Evolutionary conservation across 352 stramenopile species (phyloP), one percentile per base, ranked within the genome.

Genomic region (Phytophthora chlamydospora): DNA sequence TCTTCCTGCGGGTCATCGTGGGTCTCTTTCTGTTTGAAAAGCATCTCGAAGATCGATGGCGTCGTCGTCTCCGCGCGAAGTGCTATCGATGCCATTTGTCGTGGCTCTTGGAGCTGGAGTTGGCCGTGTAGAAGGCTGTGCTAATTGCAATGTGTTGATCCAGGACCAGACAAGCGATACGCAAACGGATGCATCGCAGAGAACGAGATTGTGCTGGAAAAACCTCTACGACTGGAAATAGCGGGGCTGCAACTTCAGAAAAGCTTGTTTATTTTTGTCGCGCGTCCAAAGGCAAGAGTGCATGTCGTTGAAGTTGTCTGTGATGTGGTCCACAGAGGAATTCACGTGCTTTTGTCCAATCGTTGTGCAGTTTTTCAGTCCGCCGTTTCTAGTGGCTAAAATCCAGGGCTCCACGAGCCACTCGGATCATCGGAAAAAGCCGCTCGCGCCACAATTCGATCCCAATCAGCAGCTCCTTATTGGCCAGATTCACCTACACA

Each of bases 21-120:
- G 19, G 33, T 6, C 11, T 67, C 35, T 31, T 60, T 74, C 4
- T 63, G 48, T 24, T 74, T 71, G 49, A 74, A 74, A 21, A 74
- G 66, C 6, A 63, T 66, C 34, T 65, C 54, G 19, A 68, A 73
- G 35, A 69, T 73, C 14, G 64, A 73, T 11, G 21, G 42, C 5
- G 58, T 35, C n/a, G 43, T 16, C 16, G 19, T 19, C 13, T 38
- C 24, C 14, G 46, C 11, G 43, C 17, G 38, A 64, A 60, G 24
- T 10, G 43, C 34, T 31, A 19, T 45, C 16, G 43, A 63, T 19
- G 61, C 24, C 63, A 72, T 72, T 53, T 11, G 21, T 45, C 14
- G 31, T 45, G 38, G 21, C 38, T 46, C 38, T 54, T 34, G 38
- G 6, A 35, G 24, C 12, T 14, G 32, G 34, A 56, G 42, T 19